phyloP scores from a whole-genome alignment of 176 grass and related monocot genomes.

The Carex scoparia region DNA sequence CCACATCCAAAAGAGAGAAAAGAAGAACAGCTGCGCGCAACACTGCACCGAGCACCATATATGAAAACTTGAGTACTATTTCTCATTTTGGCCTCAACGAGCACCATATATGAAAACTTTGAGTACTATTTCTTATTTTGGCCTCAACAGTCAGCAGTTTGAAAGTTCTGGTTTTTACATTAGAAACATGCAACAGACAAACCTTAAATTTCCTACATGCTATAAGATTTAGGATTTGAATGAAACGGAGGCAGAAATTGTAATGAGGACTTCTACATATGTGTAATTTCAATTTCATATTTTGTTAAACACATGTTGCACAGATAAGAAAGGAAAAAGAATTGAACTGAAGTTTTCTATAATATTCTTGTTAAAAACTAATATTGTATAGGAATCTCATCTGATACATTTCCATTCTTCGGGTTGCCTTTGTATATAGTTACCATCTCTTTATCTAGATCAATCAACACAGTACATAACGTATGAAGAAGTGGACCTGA shows the following conservation, averaged over 20 bases:
- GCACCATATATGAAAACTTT: not conserved
- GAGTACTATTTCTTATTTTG: not conserved
- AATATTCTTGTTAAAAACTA: not conserved
- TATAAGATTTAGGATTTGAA: not conserved
- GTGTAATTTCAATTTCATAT: not conserved
- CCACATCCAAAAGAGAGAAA: not conserved
- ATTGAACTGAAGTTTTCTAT: not conserved
- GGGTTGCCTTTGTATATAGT: constrained; percentile 67
- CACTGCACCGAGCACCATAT: not conserved
- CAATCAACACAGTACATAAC: constrained; percentile 62
- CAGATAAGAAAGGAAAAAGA: not conserved
- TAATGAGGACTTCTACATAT: not conserved
- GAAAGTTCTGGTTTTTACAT: not conserved
- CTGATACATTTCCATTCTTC: constrained; percentile 21
- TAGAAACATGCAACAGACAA: not conserved
- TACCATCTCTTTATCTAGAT: constrained; percentile 55
- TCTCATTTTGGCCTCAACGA: no score
- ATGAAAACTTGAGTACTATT: no score
- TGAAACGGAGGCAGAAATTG: not conserved
- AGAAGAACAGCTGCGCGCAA: not conserved
- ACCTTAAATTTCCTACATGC: not conserved
- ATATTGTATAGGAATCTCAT: constrained; percentile 32
- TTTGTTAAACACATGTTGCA: not conserved
- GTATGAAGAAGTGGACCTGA: constrained; percentile 71
- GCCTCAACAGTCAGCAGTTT: not conserved